These are phyloP conservation scores for Phytopythium helicoides DNA, from an alignment of 352 stramenopile genomes.

Conservation along the genomic window DNA sequence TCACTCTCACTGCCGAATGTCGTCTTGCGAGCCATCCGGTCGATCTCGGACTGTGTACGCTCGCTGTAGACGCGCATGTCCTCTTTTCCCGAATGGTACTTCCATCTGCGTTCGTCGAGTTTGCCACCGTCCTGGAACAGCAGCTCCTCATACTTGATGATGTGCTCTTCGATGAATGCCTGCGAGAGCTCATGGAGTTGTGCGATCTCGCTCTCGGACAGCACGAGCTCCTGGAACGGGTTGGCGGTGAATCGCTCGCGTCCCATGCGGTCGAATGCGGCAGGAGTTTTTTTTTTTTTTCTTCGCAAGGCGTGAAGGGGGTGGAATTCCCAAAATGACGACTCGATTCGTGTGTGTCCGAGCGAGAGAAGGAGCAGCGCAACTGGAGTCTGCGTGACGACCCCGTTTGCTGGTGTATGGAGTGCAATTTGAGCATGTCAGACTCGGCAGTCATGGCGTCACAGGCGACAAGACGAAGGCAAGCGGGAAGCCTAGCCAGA, in stretches of 20 bases:
- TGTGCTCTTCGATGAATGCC: slow-evolving; percentile 22
- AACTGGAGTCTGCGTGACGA: too few relatives aligned
- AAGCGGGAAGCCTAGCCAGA: too few relatives aligned
- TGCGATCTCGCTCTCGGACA: slow-evolving; percentile 21
- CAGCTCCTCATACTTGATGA: slow-evolving; percentile 32
- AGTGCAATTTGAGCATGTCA: too few relatives aligned
- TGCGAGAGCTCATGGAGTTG: slow-evolving; percentile 24
- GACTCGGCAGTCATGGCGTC: too few relatives aligned
- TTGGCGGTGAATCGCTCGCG: slow-evolving; percentile 19
- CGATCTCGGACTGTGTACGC: slow-evolving; percentile 23
- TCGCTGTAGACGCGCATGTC: slow-evolving; percentile 23
- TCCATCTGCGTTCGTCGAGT: slow-evolving; percentile 32
- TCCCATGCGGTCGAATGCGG: slow-evolving; percentile 10
- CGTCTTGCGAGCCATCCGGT: slow-evolving; percentile 12
- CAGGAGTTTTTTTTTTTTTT: too few relatives aligned
- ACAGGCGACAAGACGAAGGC: too few relatives aligned
- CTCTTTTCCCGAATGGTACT: slow-evolving; percentile 26
- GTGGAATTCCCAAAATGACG: too few relatives aligned
- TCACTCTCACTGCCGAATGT: neutral
- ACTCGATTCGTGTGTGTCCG: too few relatives aligned
- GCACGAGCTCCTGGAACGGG: slow-evolving; percentile 22
- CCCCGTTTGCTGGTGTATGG: too few relatives aligned
- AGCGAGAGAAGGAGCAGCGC: too few relatives aligned
- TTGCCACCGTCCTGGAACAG: slow-evolving; percentile 17
- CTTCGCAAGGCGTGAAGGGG: too few relatives aligned